These are phyloP conservation scores for Trametes coccinea DNA, from an alignment of 768 basidiomycete genomes.

Conservation along the genomic window DNA sequence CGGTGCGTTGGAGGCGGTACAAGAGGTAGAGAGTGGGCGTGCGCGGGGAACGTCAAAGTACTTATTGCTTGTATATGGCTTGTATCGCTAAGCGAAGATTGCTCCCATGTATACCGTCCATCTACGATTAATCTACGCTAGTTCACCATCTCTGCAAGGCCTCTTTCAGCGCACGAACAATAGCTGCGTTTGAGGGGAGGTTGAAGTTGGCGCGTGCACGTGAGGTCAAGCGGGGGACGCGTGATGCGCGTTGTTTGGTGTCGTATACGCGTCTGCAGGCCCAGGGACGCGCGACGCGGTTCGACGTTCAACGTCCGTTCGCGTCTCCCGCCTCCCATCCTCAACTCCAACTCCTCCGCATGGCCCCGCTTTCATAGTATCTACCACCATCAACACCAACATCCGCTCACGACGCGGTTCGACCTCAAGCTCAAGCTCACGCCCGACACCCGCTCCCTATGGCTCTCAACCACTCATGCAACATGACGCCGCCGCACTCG, in stretches of 20 bases:
- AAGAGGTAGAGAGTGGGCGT: neutral
- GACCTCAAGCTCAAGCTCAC: no score
- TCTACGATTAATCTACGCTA: constrained; percentile 1
- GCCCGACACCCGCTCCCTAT: no score
- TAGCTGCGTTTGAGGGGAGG: neutral
- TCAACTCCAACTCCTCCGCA: constrained; percentile 8
- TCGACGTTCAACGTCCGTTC: constrained; percentile 16
- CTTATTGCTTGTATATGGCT: constrained; percentile 13
- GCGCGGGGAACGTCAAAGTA: neutral
- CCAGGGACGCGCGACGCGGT: constrained; percentile 20
- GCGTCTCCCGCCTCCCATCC: constrained; percentile 1
- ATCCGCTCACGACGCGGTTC: neutral
- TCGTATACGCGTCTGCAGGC: constrained; percentile 20
- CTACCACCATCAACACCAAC: constrained; percentile 5
- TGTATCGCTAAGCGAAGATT: neutral
- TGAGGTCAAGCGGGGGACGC: neutral
- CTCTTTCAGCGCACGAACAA: neutral
- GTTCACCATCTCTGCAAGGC: no score
- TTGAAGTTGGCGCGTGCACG: constrained; percentile 7
- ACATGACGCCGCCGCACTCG: constrained; percentile 12
- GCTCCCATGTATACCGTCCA: constrained; percentile 1
- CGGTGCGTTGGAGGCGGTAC: constrained; percentile 8
- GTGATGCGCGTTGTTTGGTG: constrained; percentile 26
- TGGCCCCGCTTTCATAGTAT: constrained; percentile 9
- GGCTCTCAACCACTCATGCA: neutral